Percentiles rank a stretch among this genome's conserved stretches.
Evolutionary conservation across 164 flowering plant species (phyloP).

Genomic region (Vitis cinerea): DNA sequence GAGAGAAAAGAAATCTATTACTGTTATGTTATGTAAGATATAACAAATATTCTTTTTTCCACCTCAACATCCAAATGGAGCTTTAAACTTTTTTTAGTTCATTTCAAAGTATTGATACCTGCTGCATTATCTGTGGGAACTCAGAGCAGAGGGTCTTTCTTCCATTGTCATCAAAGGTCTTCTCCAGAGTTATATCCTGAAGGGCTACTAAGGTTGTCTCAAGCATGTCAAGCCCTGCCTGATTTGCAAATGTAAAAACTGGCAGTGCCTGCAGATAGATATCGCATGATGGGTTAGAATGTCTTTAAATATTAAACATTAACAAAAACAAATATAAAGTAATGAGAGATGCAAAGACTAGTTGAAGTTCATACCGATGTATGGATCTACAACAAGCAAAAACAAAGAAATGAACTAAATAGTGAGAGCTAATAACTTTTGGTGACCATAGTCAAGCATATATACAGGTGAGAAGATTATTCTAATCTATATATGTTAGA

Average conservation of each 20-base stretch:
- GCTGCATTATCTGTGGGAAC: slow-evolving; percentile 65
- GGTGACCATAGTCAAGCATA: too few species aligned
- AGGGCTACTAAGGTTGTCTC: slow-evolving; percentile 81
- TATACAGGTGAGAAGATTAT: too few species aligned
- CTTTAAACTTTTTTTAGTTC: neutral
- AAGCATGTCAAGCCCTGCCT: slow-evolving; percentile 88
- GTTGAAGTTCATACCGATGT: too few species aligned
- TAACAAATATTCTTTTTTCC: neutral
- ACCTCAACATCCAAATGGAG: neutral
- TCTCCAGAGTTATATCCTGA: slow-evolving; percentile 72
- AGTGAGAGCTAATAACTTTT: too few species aligned
- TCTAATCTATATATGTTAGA: too few species aligned
- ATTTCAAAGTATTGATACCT: slow-evolving; percentile 28
- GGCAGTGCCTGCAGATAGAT: slow-evolving; percentile 56
- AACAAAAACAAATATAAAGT: neutral
- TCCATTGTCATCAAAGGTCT: slow-evolving; percentile 69
- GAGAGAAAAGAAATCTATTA: too few species aligned
- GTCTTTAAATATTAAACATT: neutral
- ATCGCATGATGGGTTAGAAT: neutral
- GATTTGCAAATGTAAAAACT: slow-evolving; percentile 81
- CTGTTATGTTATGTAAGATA: too few species aligned
- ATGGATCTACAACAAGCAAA: too few species aligned
- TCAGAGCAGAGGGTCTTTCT: slow-evolving; percentile 53
- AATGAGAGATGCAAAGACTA: neutral
- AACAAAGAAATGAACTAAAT: too few species aligned